Evolutionary conservation across 1,139 yeast species (phyloP), one percentile per base, ranked within the genome.

Genomic region (Pichia sp.): DNA sequence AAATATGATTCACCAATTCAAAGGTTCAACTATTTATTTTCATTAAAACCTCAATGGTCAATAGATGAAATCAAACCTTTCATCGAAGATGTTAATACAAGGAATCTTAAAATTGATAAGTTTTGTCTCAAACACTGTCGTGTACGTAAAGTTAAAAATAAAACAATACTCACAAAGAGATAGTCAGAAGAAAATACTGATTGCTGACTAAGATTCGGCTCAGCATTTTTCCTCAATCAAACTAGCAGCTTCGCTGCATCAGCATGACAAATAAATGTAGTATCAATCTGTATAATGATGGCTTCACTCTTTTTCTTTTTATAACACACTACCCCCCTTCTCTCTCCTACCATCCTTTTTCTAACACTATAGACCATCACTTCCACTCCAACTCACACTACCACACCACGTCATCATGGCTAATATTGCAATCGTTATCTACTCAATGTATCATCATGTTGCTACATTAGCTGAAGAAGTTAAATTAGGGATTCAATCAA

Each of bases 21-120:
- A 4, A 62, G 96, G 42, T 71, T 89, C 52, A 69, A 69, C 37
- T 72, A 75, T 50, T 64, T 91, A 38, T 80, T 91, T 55, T 62
- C 66, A 31, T 53, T 79, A 34, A 80, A 78, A 50, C 56, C 69
- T 2, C 68, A 67, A 26, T 91, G 97, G 97, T 77, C 71, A 6
- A 61, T 81, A 39, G 72, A 72, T 1, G 96, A 88, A 37, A 71
- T 91, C 22, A 64, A 67, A 19, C 95, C 96, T 1, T 84, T 75
- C 52, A 66, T 89, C 6, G 63, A 62, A 23, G 78, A 74, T 20
- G 65, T 77, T 25, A 74, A 81, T 43, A 71, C 71, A 2, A 64
- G 69, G 31, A 74, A 73, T 1, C 62, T 78, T 45, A 84, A 83
- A 57, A 61, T 75, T 10, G 96, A 86, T 42, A 71, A 74, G 39